A percentile compares a stretch with the other conserved stretches of the same genome.
These are phyloP conservation scores for Calonectria multiphialidica DNA, from an alignment of 2,329 filamentous ascomycete species.

Conservation along the genomic window DNA sequence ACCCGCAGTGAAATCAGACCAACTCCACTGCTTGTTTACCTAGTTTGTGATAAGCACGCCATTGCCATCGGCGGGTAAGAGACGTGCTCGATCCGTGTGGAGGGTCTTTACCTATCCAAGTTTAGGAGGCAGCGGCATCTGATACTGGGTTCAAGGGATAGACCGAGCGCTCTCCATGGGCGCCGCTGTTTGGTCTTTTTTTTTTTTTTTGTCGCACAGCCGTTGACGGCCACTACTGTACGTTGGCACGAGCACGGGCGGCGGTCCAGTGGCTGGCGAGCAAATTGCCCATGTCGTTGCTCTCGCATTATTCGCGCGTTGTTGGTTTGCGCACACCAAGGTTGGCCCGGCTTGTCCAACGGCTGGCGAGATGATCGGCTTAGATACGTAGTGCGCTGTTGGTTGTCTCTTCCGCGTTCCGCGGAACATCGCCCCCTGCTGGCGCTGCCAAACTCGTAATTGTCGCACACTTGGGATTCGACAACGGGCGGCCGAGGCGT, in stretches of 20 bases:
- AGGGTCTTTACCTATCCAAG: constrained; percentile 31
- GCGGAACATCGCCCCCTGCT: constrained; percentile 9
- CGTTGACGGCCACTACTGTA: constrained; percentile 5
- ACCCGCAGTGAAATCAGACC: constrained; percentile 1
- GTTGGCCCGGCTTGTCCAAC: neutral
- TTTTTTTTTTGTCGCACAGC: neutral
- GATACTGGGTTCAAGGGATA: constrained; percentile 11
- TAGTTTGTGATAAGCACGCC: constrained; percentile 29
- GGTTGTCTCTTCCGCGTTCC: constrained; percentile 12
- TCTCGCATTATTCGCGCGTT: neutral
- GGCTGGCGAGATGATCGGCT: neutral
- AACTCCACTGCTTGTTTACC: neutral
- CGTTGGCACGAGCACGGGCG: neutral
- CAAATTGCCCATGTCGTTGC: neutral
- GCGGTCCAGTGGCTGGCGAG: neutral
- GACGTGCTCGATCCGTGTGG: constrained; percentile 39
- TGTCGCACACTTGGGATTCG: neutral
- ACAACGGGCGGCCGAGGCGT: neutral
- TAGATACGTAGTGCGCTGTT: neutral
- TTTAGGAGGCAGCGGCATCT: constrained; percentile 30
- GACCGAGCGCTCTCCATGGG: constrained; percentile 4
- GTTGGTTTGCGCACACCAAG: neutral
- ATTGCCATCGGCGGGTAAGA: constrained; percentile 38
- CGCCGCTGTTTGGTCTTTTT: neutral
- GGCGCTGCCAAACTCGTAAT: neutral